These are phyloP conservation scores for Metarhizium rileyi DNA, from an alignment of 2,329 filamentous ascomycete genomes.

Conservation along the genomic window DNA sequence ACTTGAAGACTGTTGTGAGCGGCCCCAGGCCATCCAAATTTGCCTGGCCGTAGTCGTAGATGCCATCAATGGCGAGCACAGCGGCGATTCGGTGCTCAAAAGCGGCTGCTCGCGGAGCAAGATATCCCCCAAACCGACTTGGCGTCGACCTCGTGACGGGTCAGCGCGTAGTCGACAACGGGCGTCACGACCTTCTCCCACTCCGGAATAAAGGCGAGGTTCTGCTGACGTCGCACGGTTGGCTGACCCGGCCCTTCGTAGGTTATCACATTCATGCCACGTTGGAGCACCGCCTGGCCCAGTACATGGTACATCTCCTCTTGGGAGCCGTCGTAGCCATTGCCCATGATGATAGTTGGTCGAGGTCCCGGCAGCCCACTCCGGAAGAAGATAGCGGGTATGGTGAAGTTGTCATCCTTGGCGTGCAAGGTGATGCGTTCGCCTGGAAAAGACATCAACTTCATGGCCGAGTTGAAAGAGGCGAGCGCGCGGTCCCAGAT, in stretches of 20 bases:
- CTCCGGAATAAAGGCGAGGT: conserved; percentile 31
- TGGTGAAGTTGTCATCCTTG: conserved; percentile 20
- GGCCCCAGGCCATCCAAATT: conserved; percentile 5
- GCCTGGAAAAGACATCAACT: conserved; percentile 24
- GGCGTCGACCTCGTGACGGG: conserved; percentile 19
- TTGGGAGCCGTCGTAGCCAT: conserved; percentile 33
- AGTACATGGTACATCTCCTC: conserved; percentile 32
- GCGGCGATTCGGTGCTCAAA: conserved; percentile 33
- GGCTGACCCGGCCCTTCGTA: conserved; percentile 37
- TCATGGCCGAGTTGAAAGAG: conserved; percentile 29
- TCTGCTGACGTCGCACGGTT: conserved; percentile 27
- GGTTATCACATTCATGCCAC: conserved; percentile 32
- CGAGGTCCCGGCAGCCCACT: conserved; percentile 10
- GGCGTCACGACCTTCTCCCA: conserved; percentile 33
- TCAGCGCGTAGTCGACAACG: conserved; percentile 26
- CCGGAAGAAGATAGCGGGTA: conserved; percentile 27
- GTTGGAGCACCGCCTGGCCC: conserved; percentile 23
- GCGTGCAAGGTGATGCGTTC: conserved; percentile 21
- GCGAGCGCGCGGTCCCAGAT: conserved; percentile 26
- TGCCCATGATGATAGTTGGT: conserved; percentile 31
- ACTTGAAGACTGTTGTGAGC: conserved; percentile 7
- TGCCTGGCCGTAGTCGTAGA: conserved; percentile 19
- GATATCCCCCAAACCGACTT: conserved; percentile 30
- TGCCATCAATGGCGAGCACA: conserved; percentile 26
- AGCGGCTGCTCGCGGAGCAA: conserved; percentile 29